Evolutionary conservation across 2,329 filamentous ascomycete genomes (phyloP).

Genomic region (Nemania bipapillata): DNA sequence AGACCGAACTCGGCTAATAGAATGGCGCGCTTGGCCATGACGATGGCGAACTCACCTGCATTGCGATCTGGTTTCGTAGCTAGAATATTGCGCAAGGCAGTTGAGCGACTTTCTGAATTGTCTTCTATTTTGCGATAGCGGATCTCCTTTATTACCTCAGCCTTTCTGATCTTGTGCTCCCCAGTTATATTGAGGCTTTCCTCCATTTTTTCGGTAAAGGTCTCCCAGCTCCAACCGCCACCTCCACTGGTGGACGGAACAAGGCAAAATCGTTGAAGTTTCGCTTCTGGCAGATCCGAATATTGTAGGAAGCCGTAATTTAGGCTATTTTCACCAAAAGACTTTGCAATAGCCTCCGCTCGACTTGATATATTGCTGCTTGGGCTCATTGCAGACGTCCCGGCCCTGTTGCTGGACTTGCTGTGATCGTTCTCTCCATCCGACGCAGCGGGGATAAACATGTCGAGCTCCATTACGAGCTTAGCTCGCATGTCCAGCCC

Average conservation of each 20-base stretch:
- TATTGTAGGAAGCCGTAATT: neutral
- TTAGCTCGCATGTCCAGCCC: neutral
- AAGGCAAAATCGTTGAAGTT: neutral
- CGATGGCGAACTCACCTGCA: neutral
- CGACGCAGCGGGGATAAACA: neutral
- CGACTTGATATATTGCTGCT: neutral
- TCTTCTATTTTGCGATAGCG: neutral
- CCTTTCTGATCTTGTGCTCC: neutral
- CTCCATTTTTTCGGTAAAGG: neutral
- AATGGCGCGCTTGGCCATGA: neutral
- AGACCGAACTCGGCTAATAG: neutral
- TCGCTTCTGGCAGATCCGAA: neutral
- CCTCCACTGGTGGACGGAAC: neutral
- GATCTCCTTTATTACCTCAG: neutral
- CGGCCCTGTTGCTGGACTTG: neutral
- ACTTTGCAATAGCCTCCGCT: neutral
- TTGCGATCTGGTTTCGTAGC: neutral
- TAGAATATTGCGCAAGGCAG: neutral
- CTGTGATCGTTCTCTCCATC: neutral
- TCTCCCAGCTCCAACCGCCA: neutral
- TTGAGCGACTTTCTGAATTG: neutral
- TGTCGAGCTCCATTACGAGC: neutral
- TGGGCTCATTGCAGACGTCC: neutral
- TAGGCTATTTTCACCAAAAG: neutral
- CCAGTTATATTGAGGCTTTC: neutral